Evolutionary conservation across 768 basidiomycete genomes (phyloP).

Genomic region (Russula sp.): DNA sequence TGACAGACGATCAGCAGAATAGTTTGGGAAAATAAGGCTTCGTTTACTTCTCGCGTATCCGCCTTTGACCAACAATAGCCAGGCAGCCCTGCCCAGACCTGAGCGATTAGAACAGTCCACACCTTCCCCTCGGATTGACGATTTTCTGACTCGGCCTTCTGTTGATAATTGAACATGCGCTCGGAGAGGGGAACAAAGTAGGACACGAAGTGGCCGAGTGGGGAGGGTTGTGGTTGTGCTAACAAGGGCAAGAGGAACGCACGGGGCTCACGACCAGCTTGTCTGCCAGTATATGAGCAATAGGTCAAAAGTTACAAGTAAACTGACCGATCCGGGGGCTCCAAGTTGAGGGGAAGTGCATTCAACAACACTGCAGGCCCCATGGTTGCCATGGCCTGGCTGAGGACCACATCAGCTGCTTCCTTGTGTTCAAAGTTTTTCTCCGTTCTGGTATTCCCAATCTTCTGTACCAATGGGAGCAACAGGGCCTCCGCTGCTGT

Average conservation of each 20-base stretch:
- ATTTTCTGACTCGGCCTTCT: constrained; percentile 66
- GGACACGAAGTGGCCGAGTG: constrained; percentile 75
- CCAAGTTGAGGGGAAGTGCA: constrained; percentile 78
- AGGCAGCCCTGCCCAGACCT: constrained; percentile 87
- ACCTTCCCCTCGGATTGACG: constrained; percentile 86
- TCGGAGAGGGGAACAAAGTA: constrained; percentile 95
- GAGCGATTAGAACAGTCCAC: constrained; percentile 89
- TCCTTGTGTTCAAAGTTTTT: constrained; percentile 91
- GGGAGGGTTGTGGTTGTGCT: constrained; percentile 71
- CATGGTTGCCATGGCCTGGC: constrained; percentile 74
- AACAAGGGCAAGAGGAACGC: constrained; percentile 91
- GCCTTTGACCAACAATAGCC: constrained; percentile 82
- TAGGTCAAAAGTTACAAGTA: background rate
- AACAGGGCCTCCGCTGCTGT: constrained; percentile 68
- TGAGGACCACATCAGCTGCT: constrained; percentile 71
- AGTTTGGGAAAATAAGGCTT: background rate
- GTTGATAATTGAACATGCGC: constrained; percentile 83
- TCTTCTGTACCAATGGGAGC: constrained; percentile 57
- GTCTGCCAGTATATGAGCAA: constrained; percentile 34
- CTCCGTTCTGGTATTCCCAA: constrained; percentile 68
- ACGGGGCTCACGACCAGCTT: constrained; percentile 73
- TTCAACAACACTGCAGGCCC: constrained; percentile 77
- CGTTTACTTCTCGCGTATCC: constrained; percentile 64
- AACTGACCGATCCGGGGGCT: constrained; percentile 69
- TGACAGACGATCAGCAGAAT: background rate